Base-by-base conservation (phyloP, 1,139 yeast genomes). In the Hansenula lynferdii region DNA sequence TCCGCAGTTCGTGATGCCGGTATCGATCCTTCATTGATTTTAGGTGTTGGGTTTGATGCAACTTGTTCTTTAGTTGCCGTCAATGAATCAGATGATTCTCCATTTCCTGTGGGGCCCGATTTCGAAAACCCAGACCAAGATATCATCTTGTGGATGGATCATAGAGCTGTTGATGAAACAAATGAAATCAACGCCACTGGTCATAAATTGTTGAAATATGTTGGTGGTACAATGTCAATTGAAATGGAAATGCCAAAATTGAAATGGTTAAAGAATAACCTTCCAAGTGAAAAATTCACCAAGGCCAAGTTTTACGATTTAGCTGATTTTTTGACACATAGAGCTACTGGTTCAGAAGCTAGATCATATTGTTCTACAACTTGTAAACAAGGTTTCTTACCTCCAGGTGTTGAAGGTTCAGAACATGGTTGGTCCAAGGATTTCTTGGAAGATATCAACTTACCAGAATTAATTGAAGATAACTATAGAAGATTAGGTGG, bases 231-330 rank as follows among this genome's bases (percentile, higher is more conserved):
- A 54, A 90, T 92, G 97, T 87, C 97, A 35, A 82, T 92, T 56
- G 98, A 92, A 64, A 90, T 90, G 97, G 97, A 92, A 59, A 72
- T 92, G 51, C 98, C 98, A 45, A 92, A 92, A 64, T 90, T 89
- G 65, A 85, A 86, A 64, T 92, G 98, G 98, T 72, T 92, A 57
- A 90, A 92, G 62, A 85, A 85, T 60, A 72, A 92, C 61, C 69
- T 89, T 68, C 87, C 95, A 2, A 65, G 68, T 23, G 75, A 60
- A n/a, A 47, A 54, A 28, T 81, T 90, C 56, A 63, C 68, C 8
- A 67, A 75, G 45, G 80, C 89, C 60, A 85, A 86, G 63, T 92
- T 92, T 60, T 90, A 87, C 58, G 98, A 92, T 60, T 73, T 92
- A 52, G 85, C 96, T 5, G 98, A 92, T 62, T 92, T 68, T 60